Conservation (phyloP, 1,139 yeast species). For the Saccharomyces hybrid region DNA sequence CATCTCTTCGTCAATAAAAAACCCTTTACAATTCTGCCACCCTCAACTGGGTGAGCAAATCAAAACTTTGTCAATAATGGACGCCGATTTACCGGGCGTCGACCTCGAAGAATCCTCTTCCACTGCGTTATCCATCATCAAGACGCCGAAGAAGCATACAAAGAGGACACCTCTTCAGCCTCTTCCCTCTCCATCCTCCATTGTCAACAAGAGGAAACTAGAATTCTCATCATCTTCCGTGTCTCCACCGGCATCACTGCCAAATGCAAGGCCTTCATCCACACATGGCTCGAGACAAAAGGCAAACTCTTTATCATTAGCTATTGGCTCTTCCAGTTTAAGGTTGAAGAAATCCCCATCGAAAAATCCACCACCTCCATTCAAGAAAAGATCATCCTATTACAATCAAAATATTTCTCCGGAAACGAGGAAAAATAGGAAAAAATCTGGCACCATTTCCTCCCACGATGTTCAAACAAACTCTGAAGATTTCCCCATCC, state of each 20-base stretch:
- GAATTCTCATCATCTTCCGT: not conserved
- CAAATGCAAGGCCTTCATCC: not conserved
- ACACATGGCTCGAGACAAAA: not conserved
- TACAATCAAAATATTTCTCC: not conserved
- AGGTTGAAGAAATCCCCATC: not conserved
- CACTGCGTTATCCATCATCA: not conserved
- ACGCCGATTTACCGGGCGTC: not conserved
- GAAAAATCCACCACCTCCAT: not conserved
- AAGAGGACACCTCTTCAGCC: not conserved
- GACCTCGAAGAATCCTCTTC: not conserved
- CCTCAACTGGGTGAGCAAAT: slow-evolving; percentile 2
- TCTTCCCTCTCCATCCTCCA: not conserved
- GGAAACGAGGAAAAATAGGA: not conserved
- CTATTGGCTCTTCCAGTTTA: not conserved
- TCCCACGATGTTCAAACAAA: not conserved
- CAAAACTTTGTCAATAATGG: not conserved
- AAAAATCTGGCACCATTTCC: not conserved
- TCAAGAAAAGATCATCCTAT: not conserved
- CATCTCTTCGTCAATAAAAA: slow-evolving; percentile 28
- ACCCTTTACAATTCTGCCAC: slow-evolving; percentile 22
- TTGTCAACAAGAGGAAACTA: not conserved
- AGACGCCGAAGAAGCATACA: not conserved
- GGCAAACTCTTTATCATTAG: not conserved
- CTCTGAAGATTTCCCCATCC: not conserved
- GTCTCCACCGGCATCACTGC: not conserved